Percentiles rank a stretch among this genome's conserved stretches.
Conservation (phyloP, 2,329 filamentous ascomycete species). For the Aspergillus sojae region DNA sequence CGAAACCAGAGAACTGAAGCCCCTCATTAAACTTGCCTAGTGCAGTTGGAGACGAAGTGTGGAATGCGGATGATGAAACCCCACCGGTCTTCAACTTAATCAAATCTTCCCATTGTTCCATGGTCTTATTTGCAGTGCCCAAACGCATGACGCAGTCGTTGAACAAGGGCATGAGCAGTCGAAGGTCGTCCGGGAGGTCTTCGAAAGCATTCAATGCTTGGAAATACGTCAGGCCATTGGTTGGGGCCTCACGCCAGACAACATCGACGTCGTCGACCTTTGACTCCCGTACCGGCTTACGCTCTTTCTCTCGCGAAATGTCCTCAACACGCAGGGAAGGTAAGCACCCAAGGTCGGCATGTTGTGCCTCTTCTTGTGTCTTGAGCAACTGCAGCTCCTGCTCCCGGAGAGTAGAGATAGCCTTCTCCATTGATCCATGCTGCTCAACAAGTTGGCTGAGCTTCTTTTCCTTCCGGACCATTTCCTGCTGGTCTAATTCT, state of each 20-base stretch:
- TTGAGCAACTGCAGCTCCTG: constrained; percentile 78
- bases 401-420: constrained; percentile 70
- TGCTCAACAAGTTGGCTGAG: constrained; percentile 69
- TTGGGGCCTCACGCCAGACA: constrained; percentile 90
- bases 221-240: constrained; percentile 96
- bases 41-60: constrained; percentile 75
- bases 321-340: constrained; percentile 87
- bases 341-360: constrained; percentile 82
- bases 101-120: constrained; percentile 92
- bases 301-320: constrained; percentile 78
- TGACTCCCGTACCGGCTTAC: constrained; percentile 65
- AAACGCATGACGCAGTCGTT: constrained; percentile 91
- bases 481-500: constrained; percentile 76
- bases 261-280: constrained; percentile 66
- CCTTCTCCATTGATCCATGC: constrained; percentile 71
- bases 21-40: constrained; percentile 76
- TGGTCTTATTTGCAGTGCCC: constrained; percentile 81
- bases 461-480: constrained; percentile 70
- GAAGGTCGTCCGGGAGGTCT: constrained; percentile 79
- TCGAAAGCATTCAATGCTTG: constrained; percentile 80
- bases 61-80: constrained; percentile 80
- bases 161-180: constrained; percentile 84
- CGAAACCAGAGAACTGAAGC: constrained; percentile 80
- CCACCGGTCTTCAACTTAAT: constrained; percentile 97
- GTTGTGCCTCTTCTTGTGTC: constrained; percentile 81